Evolutionary conservation across 345 rosid species (phyloP).

Genomic region (Leavenworthia alabamica): DNA sequence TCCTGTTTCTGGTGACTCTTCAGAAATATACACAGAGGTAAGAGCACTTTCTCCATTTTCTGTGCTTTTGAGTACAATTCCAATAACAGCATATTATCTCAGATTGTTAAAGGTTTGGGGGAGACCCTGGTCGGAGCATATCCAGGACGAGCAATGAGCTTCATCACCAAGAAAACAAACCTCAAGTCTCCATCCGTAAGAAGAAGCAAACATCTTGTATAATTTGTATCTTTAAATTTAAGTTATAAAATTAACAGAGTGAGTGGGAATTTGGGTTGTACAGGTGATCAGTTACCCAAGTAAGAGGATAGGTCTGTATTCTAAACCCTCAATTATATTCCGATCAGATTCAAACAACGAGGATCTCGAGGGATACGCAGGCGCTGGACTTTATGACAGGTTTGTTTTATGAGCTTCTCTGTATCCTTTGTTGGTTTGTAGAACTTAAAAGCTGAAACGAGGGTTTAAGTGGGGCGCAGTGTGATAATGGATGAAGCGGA

Average conservation of each 20-base stretch:
- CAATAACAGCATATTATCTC: neutral
- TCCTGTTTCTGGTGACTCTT: conserved; percentile 77
- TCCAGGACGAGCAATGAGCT: conserved; percentile 95
- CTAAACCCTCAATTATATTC: conserved; percentile 78
- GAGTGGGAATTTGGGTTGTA: neutral
- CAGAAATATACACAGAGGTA: conserved; percentile 96
- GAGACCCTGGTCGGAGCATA: conserved; percentile 96
- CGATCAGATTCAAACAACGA: conserved; percentile 96
- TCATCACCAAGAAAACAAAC: conserved; percentile 74
- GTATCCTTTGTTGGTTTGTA: neutral
- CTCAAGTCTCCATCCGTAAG: conserved; percentile 68
- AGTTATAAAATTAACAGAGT: neutral
- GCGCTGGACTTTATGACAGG: conserved; percentile 99
- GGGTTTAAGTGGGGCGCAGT: conserved; percentile 42
- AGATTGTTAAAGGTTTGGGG: conserved; percentile 95
- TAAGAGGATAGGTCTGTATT: conserved; percentile 82
- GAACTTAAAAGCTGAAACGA: neutral
- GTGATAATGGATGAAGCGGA: conserved; percentile 93
- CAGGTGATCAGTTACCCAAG: conserved; percentile 89
- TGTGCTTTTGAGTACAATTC: neutral
- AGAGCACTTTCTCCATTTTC: neutral
- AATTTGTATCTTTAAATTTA: neutral
- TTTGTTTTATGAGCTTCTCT: conserved; percentile 3
- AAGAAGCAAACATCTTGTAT: conserved; percentile 13
- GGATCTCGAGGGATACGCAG: conserved; percentile 95